These are phyloP conservation scores for Crithidia acanthocephali DNA, from an alignment of 208 protist species.

Conservation along the genomic window DNA sequence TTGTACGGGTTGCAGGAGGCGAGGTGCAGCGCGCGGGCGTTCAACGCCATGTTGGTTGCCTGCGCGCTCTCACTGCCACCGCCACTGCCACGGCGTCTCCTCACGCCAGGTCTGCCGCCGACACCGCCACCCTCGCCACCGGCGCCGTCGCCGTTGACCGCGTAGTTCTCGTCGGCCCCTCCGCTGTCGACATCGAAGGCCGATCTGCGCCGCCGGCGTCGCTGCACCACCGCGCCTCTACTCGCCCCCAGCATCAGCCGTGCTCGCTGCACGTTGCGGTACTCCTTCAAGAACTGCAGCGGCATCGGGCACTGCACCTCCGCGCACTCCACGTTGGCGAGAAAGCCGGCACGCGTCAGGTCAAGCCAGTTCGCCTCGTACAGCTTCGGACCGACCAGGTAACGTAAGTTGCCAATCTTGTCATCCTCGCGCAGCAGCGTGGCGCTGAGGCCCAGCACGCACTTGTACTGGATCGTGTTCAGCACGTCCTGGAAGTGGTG, in stretches of 20 bases:
- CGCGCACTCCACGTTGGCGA: constrained; percentile 98
- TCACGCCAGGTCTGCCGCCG: neutral
- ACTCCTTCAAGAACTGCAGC: constrained; percentile 61
- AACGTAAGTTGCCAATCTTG: constrained; percentile 97
- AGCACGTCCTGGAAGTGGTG: constrained; percentile 97
- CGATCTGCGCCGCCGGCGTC: constrained; percentile 3
- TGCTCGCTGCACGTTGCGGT: constrained; percentile 39
- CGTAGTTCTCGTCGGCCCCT: no score
- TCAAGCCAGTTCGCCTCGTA: constrained; percentile 99
- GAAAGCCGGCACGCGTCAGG: constrained; percentile 94
- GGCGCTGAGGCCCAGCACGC: constrained; percentile 99
- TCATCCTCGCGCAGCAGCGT: constrained; percentile 98
- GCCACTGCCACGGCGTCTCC: neutral
- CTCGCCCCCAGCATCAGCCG: constrained; percentile 15
- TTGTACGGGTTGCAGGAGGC: constrained; percentile 93
- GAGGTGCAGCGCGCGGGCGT: constrained; percentile 41
- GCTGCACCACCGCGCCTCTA: neutral
- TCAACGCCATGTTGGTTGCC: constrained; percentile 6
- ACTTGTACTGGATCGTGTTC: constrained; percentile 94
- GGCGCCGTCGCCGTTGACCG: neutral
- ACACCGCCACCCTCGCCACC: neutral
- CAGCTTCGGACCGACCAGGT: constrained; percentile 99
- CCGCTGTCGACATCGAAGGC: neutral
- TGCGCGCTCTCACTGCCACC: neutral
- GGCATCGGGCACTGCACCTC: constrained; percentile 98